phyloP scores from a whole-genome alignment of 768 basidiomycete genomes.

The Amanita thiersii region DNA sequence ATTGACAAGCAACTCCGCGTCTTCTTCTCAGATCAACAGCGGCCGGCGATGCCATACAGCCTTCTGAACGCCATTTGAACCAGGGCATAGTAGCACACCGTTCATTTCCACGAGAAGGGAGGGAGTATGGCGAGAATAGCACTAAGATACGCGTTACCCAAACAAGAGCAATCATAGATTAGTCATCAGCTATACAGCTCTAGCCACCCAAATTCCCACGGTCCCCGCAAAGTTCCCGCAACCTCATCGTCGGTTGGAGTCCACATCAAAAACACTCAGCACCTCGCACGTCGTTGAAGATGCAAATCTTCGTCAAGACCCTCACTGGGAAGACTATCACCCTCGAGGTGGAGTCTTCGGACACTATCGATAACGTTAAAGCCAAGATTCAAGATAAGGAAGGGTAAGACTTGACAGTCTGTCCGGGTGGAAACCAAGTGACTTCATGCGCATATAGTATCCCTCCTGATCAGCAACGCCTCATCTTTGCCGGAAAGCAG shows the following conservation, averaged over 20 bases:
- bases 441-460: slow-evolving; percentile 38
- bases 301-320: slow-evolving; percentile 65
- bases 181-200: slow-evolving; percentile 16
- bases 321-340: slow-evolving; percentile 97
- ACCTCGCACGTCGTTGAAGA: slow-evolving; percentile 16
- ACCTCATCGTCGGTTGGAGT: slow-evolving; percentile 1
- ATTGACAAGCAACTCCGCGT: no score
- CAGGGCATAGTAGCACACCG: no score
- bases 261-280: neutral
- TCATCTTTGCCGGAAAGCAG: slow-evolving; percentile 98
- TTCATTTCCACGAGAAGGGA: no score
- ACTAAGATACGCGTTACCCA: neutral
- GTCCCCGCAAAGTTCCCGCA: slow-evolving; percentile 4
- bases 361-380: slow-evolving; percentile 96
- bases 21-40: no score
- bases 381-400: slow-evolving; percentile 56
- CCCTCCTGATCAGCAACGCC: slow-evolving; percentile 90
- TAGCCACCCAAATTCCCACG: slow-evolving; percentile 12
- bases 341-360: slow-evolving; percentile 95
- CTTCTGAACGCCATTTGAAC: no score
- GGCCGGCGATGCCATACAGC: no score
- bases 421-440: neutral
- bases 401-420: slow-evolving; percentile 29
- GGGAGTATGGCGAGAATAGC: no score
- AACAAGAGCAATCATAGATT: neutral